phyloP scores from a whole-genome alignment of 306 rosid species.

The Sechiopsis laciniata region DNA sequence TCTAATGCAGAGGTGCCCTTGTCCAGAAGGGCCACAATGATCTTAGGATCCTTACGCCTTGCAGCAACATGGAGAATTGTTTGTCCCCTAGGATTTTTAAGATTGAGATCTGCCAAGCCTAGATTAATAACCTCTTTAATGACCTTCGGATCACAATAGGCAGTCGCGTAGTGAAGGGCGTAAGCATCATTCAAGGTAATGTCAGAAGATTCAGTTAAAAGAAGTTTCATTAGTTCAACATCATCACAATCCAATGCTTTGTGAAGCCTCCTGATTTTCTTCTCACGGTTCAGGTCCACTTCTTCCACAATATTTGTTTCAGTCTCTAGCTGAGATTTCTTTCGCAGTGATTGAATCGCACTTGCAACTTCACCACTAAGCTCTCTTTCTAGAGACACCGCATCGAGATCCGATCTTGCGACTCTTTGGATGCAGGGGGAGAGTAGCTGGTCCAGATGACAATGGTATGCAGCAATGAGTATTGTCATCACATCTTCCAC shows the following conservation, averaged over 20 bases:
- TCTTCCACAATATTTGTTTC: conserved; percentile 33
- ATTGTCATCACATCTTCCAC: conserved; percentile 82
- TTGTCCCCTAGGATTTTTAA: conserved; percentile 46
- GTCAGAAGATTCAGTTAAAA: conserved; percentile 61
- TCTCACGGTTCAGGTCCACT: conserved; percentile 38
- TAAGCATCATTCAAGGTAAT: conserved; percentile 62
- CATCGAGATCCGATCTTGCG: conserved; percentile 63
- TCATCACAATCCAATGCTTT: conserved; percentile 85
- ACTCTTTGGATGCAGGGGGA: conserved; percentile 54
- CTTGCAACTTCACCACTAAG: conserved; percentile 50
- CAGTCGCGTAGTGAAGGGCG: conserved; percentile 79
- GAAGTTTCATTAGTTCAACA: conserved; percentile 68
- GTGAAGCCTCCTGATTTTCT: conserved; percentile 51
- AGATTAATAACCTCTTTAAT: conserved; percentile 63
- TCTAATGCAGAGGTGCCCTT: conserved; percentile 61
- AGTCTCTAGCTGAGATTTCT: conserved; percentile 31
- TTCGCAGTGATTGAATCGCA: conserved; percentile 41
- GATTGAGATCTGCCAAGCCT: conserved; percentile 45
- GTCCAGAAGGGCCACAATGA: conserved; percentile 58
- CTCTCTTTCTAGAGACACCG: conserved; percentile 58
- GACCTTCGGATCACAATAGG: conserved; percentile 81
- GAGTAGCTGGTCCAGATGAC: conserved; percentile 54
- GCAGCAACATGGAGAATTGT: conserved; percentile 89
- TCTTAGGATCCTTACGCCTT: conserved; percentile 69
- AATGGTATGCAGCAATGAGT: conserved; percentile 57